Percentiles rank a stretch among this genome's conserved stretches.
These are phyloP conservation scores for Xerocomus potaroensis DNA, from an alignment of 768 basidiomycete genomes.

Conservation along the genomic window DNA sequence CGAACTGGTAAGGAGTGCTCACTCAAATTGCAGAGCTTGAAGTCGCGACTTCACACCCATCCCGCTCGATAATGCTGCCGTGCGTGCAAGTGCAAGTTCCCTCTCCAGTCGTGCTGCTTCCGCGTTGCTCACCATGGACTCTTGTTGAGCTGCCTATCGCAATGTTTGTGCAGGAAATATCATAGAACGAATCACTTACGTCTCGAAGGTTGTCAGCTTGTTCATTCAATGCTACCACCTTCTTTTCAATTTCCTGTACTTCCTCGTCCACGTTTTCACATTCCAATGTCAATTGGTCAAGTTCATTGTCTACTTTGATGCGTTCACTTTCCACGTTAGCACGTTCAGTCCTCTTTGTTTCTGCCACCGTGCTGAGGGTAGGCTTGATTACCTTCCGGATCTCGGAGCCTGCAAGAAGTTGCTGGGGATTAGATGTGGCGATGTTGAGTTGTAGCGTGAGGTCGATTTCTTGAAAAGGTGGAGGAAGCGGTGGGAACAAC, in stretches of 20 bases:
- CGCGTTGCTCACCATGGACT: conserved; percentile 59
- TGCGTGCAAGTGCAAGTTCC: conserved; percentile 70
- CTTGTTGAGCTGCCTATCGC: conserved; percentile 69
- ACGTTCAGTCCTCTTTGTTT: conserved; percentile 65
- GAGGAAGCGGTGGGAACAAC: conserved; percentile 68
- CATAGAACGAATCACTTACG: conserved; percentile 38
- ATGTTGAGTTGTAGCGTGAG: conserved; percentile 80
- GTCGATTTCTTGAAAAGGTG: conserved; percentile 68
- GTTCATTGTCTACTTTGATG: conserved; percentile 77
- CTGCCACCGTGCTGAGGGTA: conserved; percentile 65
- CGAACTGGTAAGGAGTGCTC: conserved; percentile 21
- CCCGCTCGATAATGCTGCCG: conserved; percentile 74
- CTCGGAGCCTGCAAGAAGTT: conserved; percentile 64
- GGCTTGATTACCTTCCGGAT: conserved; percentile 74
- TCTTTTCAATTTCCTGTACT: conserved; percentile 67
- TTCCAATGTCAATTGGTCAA: conserved; percentile 70
- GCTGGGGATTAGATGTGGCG: conserved; percentile 64
- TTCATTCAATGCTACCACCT: conserved; percentile 62
- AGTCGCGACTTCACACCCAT: conserved; percentile 77
- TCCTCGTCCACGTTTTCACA: conserved; percentile 84
- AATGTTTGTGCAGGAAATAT: conserved; percentile 1
- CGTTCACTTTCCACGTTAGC: conserved; percentile 71
- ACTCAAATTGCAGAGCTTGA: conserved; percentile 76
- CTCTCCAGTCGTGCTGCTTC: conserved; percentile 67
- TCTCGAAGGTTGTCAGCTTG: conserved; percentile 81